Evolutionary conservation across 2,329 filamentous ascomycete genomes (phyloP).

Genomic region (Alternaria longipes): DNA sequence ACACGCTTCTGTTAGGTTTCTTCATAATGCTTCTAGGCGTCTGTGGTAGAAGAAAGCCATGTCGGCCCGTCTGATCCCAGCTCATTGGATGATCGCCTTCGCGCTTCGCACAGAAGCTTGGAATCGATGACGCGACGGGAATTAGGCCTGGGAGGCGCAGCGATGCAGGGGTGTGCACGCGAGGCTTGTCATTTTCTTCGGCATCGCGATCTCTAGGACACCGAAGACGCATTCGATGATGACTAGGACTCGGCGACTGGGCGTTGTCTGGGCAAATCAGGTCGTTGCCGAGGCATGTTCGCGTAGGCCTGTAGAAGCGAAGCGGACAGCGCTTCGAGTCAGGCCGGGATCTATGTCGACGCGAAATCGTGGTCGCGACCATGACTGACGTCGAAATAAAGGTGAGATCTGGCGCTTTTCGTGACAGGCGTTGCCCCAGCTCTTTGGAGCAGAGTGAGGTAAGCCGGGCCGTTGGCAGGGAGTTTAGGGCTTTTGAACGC

Average conservation of each 20-base stretch:
- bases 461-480: constrained; percentile 16
- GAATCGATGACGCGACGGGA: constrained; percentile 19
- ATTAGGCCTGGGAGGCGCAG: constrained; percentile 4
- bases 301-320: background rate
- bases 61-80: constrained; percentile 10
- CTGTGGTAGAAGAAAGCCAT: background rate
- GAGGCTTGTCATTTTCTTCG: constrained; percentile 14
- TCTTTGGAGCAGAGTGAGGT: background rate
- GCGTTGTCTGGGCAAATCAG: constrained; percentile 16
- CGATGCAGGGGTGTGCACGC: constrained; percentile 10
- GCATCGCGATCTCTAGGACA: constrained; percentile 12
- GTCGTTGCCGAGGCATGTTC: constrained; percentile 5
- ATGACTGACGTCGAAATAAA: background rate
- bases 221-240: constrained; percentile 6
- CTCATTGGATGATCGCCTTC: constrained; percentile 2
- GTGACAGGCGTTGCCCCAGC: background rate
- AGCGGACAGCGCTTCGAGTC: background rate
- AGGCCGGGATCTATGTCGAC: background rate
- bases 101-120: background rate
- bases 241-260: constrained; percentile 14
- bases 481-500: background rate
- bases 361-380: background rate
- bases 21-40: background rate
- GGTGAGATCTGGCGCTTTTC: background rate
- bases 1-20: background rate